Conservation (phyloP, 202 grass and related monocot species). For the Elaeis oleifera region DNA sequence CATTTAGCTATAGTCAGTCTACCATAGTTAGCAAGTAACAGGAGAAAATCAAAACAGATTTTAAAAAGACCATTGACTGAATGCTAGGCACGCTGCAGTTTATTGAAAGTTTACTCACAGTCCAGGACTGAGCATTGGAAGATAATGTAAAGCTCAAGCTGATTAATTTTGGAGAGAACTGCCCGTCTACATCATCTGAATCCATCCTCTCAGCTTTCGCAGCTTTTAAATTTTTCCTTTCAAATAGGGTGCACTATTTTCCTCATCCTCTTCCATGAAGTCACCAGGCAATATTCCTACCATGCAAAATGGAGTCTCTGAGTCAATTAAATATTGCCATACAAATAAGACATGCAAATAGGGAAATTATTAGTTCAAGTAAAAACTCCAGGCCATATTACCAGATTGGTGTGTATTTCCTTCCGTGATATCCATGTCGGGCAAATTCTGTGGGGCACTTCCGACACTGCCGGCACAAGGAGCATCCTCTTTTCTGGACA, state of each 20-base stretch:
- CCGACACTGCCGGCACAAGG: slow-evolving; percentile 9
- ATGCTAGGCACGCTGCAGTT: no score
- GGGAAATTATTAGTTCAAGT: slow-evolving; percentile 3
- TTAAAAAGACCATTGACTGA: no score
- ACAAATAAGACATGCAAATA: slow-evolving; percentile 8
- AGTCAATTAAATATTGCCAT: slow-evolving; percentile 1
- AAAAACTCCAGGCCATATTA: slow-evolving; percentile 4
- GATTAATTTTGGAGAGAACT: slow-evolving; percentile 9
- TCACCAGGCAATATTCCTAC: not conserved
- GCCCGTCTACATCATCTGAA: slow-evolving; percentile 10
- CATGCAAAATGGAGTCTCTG: not conserved
- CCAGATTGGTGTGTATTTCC: slow-evolving; percentile 18
- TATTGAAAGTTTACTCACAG: slow-evolving; percentile 34
- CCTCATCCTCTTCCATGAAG: slow-evolving; percentile 15
- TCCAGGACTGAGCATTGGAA: slow-evolving; percentile 25
- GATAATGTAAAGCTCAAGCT: slow-evolving; percentile 28
- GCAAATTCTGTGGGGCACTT: slow-evolving; percentile 15
- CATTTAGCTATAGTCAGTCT: no score
- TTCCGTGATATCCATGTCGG: slow-evolving; percentile 3
- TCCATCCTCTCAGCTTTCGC: slow-evolving; percentile 20
- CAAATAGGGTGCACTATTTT: slow-evolving; percentile 1
- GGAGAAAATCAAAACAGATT: no score
- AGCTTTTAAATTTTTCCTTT: slow-evolving; percentile 3
- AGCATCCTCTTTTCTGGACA: slow-evolving; percentile 14
- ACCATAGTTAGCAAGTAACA: no score